Base-by-base conservation (phyloP, 1,284 basidiomycete species). In the Malassezia restricta region DNA sequence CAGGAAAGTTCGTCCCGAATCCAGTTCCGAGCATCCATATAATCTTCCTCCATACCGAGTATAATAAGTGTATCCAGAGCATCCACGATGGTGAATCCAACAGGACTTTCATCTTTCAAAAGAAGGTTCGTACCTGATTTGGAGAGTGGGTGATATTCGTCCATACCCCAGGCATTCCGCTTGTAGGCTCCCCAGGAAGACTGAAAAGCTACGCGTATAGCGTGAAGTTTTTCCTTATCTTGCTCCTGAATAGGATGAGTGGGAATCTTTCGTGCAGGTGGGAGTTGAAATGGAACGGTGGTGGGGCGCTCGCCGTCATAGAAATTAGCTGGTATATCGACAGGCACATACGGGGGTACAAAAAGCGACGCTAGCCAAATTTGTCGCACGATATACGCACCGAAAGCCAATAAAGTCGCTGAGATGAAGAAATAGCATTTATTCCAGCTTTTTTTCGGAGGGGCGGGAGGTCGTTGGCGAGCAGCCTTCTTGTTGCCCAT, bases 41-140 rank as follows among this genome's bases (percentile, higher is more conserved):
- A 90, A 72, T 92, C 90, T 0, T 83, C 80, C 8, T 81, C 74
- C 9, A 91, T 77, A 1, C 83, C 86, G 83, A 94, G 84, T 49
- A 95, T 75, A 43, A 88, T 79, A 76, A 96, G 82, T 5, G 85
- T 85, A 73, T 95, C 91, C 32, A 76, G 64, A 8, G 66, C 61
- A 54, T 75, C 75, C 47, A 76, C 60, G 40, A 76, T 68, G 40
- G 67, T 69, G 55, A 70, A 73, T 6, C 70, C 70, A 29, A 71
- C 56, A 9, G 62, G 62, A 20, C 58, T 53, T n/a, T 51, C 56
- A 6, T 47, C 24, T 29, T 58, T 51, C 15, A 59, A 58, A 33
- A 50, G 64, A 28, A 71, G 59, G 40, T 73, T 73, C 29, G 50
- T 56, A 11, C 70, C 70, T 8, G 39, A 28, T 29, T 64, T 47